Conservation (phyloP, 2,329 filamentous ascomycete genomes). For the Apiospora saccharicola region DNA sequence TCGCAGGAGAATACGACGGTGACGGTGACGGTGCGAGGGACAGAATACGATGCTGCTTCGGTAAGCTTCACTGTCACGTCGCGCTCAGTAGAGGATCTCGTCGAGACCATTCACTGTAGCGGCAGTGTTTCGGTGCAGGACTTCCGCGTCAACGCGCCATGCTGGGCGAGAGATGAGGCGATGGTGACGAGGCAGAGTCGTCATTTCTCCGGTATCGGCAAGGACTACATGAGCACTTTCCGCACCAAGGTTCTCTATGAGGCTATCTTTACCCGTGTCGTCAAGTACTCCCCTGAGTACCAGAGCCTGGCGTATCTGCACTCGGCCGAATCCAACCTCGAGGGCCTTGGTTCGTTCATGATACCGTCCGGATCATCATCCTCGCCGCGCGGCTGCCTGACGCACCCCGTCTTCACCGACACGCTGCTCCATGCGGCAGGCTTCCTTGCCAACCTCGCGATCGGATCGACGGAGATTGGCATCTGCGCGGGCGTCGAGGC, state of each 20-base stretch:
- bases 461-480: conserved; percentile 26
- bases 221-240: conserved; percentile 26
- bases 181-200: conserved; percentile 21
- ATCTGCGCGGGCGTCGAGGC: conserved; percentile 30
- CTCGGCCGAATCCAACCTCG: conserved; percentile 24
- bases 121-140: too few relatives aligned
- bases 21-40: neutral
- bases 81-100: neutral
- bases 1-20: neutral
- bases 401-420: conserved; percentile 31
- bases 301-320: conserved; percentile 24
- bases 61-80: conserved; percentile 21
- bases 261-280: conserved; percentile 31
- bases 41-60: neutral
- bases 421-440: conserved; percentile 32
- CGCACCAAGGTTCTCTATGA: conserved; percentile 30
- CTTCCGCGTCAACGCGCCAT: neutral
- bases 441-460: conserved; percentile 31
- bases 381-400: conserved; percentile 8
- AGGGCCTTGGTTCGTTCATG: conserved; percentile 27
- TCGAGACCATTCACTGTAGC: neutral
- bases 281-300: conserved; percentile 30
- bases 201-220: conserved; percentile 21
- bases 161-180: conserved; percentile 13
- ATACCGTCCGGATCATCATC: neutral